Evolutionary conservation across 495 filamentous ascomycete genomes (phyloP), one percentile per base, ranked within the genome.

Genomic region (Penicillium taxi): DNA sequence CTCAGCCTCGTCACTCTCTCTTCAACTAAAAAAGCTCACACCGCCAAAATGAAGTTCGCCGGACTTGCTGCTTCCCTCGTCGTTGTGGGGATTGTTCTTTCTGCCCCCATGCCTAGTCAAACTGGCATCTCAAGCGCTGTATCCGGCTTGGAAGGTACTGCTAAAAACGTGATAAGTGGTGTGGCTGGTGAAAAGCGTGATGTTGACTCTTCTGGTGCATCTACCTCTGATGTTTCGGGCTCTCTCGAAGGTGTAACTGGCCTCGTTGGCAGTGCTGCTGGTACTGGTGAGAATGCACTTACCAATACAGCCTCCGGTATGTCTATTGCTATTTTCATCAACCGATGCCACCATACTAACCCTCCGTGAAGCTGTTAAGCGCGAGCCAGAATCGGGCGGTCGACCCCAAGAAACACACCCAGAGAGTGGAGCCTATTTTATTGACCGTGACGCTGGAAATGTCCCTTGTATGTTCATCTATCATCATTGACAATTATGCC

Each of bases 41-140:
- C 26, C 37, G 37, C 42, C 40, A 61, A 31, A 33, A 67, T 66
- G 64, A 67, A 66, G 56, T 58, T 66, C 55, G 58, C 59, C 44
- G 56, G 55, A 50, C 28, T 56, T 76, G 66, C 47, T 19, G 6
- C 42, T 29, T 50, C 53, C 9, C 35, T 56, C 19, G 50, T 47
- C 28, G 13, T 56, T 21, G 47, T 39, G 25, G 35, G 53, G 26
- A 5, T 44, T 18, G 41, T 43, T 15, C 48, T 37, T 24, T 33
- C 47, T 9, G 41, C 43, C 6, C 42, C 49, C 13, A 26, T 56
- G 6, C 53, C 50, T 11, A 4, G 14, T 12, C 8, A 50, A 11
- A 21, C 41, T 16, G 35, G 40, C 5, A 2, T 35, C 15, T 23
- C 38, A 11, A 31, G 23, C 9, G 40, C 30, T 8, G 26, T 49